Base-by-base conservation (phyloP, 1,284 basidiomycete genomes). In the Leccinum fuscescens region DNA sequence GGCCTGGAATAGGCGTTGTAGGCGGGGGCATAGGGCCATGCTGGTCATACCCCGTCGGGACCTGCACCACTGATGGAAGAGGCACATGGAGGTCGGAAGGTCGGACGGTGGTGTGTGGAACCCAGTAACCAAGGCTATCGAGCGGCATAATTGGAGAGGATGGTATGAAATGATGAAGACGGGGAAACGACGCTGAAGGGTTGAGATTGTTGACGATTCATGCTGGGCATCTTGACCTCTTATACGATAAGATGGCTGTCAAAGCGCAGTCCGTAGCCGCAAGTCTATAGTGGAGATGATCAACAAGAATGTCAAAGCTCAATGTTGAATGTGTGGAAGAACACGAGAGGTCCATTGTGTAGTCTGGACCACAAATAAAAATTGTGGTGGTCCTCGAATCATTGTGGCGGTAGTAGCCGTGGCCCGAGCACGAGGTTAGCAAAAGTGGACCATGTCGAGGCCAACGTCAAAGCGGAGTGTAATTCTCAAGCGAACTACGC, bases 71-170 rank as follows among this genome's bases (percentile, higher is more conserved):
- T 0, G 29, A 4, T 2, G 63, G 54, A 49, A 44, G 39, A 4
- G 33, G 62, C 4, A 3, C 4, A 4, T 67, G 64, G 9, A 65
- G 64, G 1, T 57, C 27, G 2, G 44, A 53, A 1, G 63, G 64
- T 2, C 12, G 11, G n/a, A 63, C 22, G 3, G 63, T 46, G 9
- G 49, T 8, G 6, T 65, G 64, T 9, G 44, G 31, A 4, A n/a
- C 1, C 64, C 55, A 65, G 20, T 29, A 11, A 46, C 17, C 33
- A 3, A 3, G 22, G 1, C 1, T 12, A 24, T 63, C 17, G 4
- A 22, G 24, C 8, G 35, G 6, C 65, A 67, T 65, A 12, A 17
- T 54, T 20, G 11, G 4, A 46, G 6, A 46, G 44, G 17, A 7
- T 20, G 44, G 44, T 20, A 44, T 17, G 24, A n/a, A 12, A 53